Conservation (phyloP, 2,329 filamentous ascomycete genomes). For the Aureobasidium sp. region DNA sequence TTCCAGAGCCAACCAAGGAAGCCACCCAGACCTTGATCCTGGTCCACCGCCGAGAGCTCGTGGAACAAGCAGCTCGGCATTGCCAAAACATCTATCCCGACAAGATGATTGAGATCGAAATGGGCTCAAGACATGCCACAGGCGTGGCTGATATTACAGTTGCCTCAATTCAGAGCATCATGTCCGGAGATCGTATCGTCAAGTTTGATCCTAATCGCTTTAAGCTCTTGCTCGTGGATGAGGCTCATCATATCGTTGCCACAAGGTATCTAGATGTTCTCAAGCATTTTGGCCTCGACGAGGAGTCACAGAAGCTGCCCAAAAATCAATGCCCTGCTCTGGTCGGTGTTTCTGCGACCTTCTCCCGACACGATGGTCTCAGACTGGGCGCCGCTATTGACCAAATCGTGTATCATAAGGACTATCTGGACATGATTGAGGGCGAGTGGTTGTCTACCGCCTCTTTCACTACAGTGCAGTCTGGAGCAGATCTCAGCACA, state of each 20-base stretch:
- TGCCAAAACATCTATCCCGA: conserved; percentile 72
- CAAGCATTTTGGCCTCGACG: conserved; percentile 65
- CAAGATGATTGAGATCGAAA: conserved; percentile 80
- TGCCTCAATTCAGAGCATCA: conserved; percentile 79
- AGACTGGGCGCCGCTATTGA: conserved; percentile 78
- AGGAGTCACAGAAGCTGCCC: conserved; percentile 33
- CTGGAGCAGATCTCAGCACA: conserved; percentile 64
- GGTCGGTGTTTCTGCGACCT: conserved; percentile 81
- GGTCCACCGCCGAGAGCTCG: conserved; percentile 83
- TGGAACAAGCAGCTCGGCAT: conserved; percentile 85
- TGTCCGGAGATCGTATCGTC: conserved; percentile 61
- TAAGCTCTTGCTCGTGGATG: conserved; percentile 89
- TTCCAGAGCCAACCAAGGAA: conserved; percentile 46
- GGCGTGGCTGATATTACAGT: conserved; percentile 86
- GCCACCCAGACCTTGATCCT: conserved; percentile 79
- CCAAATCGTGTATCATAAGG: conserved; percentile 90
- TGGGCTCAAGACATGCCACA: conserved; percentile 68
- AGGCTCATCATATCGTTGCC: conserved; percentile 93
- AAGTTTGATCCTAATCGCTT: conserved; percentile 75
- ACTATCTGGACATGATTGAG: conserved; percentile 71
- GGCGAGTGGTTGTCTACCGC: conserved; percentile 89
- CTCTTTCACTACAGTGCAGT: conserved; percentile 86
- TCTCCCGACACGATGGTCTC: conserved; percentile 74
- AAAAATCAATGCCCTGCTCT: conserved; percentile 46
- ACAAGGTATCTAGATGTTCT: conserved; percentile 66